Conservation (phyloP, 2,329 filamentous ascomycete species). For the Ophiostoma montium region DNA sequence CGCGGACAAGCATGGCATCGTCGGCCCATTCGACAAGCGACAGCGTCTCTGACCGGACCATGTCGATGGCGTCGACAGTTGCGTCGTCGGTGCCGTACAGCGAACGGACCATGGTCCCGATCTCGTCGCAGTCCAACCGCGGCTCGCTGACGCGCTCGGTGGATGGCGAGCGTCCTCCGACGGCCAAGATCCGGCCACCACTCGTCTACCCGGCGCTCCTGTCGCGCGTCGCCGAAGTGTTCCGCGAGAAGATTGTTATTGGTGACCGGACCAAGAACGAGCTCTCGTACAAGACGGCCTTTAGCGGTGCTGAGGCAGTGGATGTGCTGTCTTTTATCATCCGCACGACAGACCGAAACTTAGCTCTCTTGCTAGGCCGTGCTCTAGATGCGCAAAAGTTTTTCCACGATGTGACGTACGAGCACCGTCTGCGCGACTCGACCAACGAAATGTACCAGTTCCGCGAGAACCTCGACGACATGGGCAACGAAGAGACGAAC, state of each 20-base stretch:
- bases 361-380: conserved; percentile 78
- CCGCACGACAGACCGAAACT: conserved; percentile 86
- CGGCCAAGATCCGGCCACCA: conserved; percentile 54
- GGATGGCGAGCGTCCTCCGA: conserved; percentile 41
- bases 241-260: conserved; percentile 74
- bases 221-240: conserved; percentile 85
- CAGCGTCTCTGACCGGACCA: conserved; percentile 40
- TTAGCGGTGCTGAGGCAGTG: conserved; percentile 89
- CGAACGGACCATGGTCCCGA: conserved; percentile 28
- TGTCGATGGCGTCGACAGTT: conserved; percentile 87
- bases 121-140: conserved; percentile 23
- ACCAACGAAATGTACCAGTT: conserved; percentile 93
- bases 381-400: conserved; percentile 96
- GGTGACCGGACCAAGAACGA: conserved; percentile 93
- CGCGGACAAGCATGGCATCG: conserved; percentile 31
- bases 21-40: conserved; percentile 1
- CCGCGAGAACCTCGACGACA: conserved; percentile 81
- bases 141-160: conserved; percentile 41
- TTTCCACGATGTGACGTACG: conserved; percentile 98
- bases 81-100: conserved; percentile 49
- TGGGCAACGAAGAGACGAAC: conserved; percentile 58
- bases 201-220: conserved; percentile 88
- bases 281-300: conserved; percentile 91
- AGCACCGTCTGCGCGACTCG: conserved; percentile 90
- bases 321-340: conserved; percentile 95